Evolutionary conservation across 2,329 filamentous ascomycete species (phyloP).

Genomic region (Pseudogymnoascus destructans): DNA sequence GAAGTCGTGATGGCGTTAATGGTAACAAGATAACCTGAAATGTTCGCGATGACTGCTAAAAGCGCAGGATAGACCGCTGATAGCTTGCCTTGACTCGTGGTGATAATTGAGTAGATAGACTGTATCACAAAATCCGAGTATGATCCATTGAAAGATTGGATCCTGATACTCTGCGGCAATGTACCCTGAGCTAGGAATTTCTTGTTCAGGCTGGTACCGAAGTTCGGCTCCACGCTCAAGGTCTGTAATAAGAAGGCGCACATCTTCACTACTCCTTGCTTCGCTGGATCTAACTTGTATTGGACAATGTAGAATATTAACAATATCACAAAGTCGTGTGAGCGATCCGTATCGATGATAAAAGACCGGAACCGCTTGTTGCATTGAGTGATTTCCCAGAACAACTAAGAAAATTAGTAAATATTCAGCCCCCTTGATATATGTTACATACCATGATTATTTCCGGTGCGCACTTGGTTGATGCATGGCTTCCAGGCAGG

Average conservation of each 20-base stretch:
- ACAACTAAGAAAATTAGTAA: conserved; percentile 34
- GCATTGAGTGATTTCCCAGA: conserved; percentile 95
- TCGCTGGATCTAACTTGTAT: conserved; percentile 71
- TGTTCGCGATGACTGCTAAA: conserved; percentile 84
- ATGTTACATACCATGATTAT: conserved; percentile 55
- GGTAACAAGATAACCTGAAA: conserved; percentile 70
- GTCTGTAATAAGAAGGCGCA: conserved; percentile 96
- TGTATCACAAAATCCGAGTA: conserved; percentile 93
- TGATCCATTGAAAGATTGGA: conserved; percentile 72
- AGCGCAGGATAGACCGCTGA: conserved; percentile 87
- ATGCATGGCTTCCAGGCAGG: conserved; percentile 68
- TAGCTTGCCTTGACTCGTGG: conserved; percentile 77
- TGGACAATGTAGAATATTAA: conserved; percentile 88
- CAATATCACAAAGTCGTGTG: conserved; percentile 83
- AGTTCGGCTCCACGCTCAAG: conserved; percentile 80
- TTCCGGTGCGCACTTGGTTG: conserved; percentile 79
- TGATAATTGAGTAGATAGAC: conserved; percentile 87
- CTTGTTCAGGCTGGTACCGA: conserved; percentile 82
- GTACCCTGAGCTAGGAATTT: conserved; percentile 80
- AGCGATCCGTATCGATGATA: conserved; percentile 88
- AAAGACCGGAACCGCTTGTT: conserved; percentile 96
- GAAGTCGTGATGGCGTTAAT: conserved; percentile 62
- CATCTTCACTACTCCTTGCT: conserved; percentile 89
- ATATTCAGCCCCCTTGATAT: not conserved
- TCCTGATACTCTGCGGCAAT: conserved; percentile 65